Evolutionary conservation across 2,329 filamentous ascomycete species (phyloP), one percentile per base, ranked within the genome.

Genomic region (Xylaria sp.): DNA sequence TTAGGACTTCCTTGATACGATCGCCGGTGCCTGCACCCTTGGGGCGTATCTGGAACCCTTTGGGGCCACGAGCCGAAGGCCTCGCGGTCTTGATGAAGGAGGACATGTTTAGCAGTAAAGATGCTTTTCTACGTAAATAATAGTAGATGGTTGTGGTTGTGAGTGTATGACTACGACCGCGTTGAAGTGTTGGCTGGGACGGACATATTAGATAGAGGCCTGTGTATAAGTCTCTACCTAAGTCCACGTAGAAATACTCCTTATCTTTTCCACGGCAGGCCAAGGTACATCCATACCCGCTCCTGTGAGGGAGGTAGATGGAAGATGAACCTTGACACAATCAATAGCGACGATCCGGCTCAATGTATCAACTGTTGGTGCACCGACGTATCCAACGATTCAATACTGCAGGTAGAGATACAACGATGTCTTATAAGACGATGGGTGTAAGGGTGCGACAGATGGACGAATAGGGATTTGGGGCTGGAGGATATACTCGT

Each of bases 11-110:
- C 62, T 85, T 83, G 77, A 88, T 84, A 56, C 85, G 85, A 64
- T 85, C 84, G 69, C 84, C 80, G 23, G 84, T 80, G 64, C 85
- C 86, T n/a, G 84, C 73, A 77, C 52, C 83, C 71, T 80, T 79
- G 66, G 83, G 84, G 69, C 79, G 82, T 80, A 84, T 80, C 79
- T 82, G 69, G 74, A 77, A 75, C 64, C 77, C 74, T 73, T 78
- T 78, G 18, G 63, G 56, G 67, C 70, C 56, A 74, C 20, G 62
- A 18, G 48, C 37, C 18, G 61, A 48, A 56, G 70, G 74, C 75
- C 81, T 83, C 37, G 78, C 77, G 63, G 83, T 81, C 52, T 80
- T 84, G 61, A 85, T 76, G 66, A 85, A 82, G 39, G 84, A 84
- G 61, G 85, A 85, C 84, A 87, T 87, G 73, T 60, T 77, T 85